A percentile compares a stretch with the other conserved stretches of the same genome.
phyloP scores from a whole-genome alignment of 768 basidiomycete species.

The Chalciporus chontae region DNA sequence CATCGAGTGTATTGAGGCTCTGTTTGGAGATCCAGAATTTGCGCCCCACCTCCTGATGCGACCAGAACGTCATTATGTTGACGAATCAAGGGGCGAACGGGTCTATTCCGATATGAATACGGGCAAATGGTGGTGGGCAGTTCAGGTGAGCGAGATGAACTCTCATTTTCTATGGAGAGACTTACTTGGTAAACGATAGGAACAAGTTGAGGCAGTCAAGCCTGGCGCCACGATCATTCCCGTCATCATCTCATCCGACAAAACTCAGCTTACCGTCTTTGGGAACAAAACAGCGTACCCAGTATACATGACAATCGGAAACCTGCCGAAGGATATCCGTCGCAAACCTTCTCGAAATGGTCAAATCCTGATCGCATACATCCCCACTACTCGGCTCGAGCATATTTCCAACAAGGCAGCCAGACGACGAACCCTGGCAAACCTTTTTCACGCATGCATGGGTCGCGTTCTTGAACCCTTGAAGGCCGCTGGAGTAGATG shows the following conservation, averaged over 20 bases:
- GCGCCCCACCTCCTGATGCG: conserved; percentile 26
- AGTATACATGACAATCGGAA: no score
- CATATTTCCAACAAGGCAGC: neutral
- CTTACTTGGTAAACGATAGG: neutral
- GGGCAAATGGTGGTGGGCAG: conserved; percentile 50
- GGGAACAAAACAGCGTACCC: no score
- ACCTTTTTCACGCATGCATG: neutral
- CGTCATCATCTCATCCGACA: conserved; percentile 4
- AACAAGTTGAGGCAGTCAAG: conserved; percentile 9
- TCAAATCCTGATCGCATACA: conserved; percentile 1
- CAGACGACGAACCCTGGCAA: neutral
- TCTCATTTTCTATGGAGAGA: no score
- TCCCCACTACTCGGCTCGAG: conserved; percentile 13
- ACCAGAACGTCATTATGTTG: conserved; percentile 38
- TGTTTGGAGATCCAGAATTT: conserved; percentile 36
- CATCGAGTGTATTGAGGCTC: conserved; percentile 33
- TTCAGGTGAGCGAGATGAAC: conserved; percentile 34
- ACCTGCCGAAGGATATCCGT: no score
- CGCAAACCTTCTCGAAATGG: no score
- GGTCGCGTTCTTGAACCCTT: neutral
- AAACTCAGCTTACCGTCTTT: no score
- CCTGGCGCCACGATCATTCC: conserved; percentile 7
- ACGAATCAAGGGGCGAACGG: conserved; percentile 21
- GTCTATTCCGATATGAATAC: conserved; percentile 44
- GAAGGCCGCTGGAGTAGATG: neutral